phyloP scores from a whole-genome alignment of 495 filamentous ascomycete genomes.

The Parmelia sp. region DNA sequence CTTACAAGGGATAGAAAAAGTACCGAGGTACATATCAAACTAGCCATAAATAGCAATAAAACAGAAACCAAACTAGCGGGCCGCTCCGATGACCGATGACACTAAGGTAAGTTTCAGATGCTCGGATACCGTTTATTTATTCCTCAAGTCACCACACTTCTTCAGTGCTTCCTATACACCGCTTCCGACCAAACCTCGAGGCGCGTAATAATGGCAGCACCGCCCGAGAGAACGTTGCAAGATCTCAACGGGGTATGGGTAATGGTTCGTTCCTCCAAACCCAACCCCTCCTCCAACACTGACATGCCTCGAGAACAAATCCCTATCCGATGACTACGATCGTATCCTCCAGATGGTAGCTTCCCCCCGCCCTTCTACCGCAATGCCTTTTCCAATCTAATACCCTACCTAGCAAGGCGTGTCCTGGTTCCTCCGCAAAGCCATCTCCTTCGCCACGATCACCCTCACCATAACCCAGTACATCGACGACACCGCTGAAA shows the following conservation, averaged over 20 bases:
- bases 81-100: too few relatives aligned
- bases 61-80: too few relatives aligned
- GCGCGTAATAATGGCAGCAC: slow-evolving; percentile 66
- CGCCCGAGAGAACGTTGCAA: slow-evolving; percentile 60
- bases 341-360: slow-evolving; percentile 60
- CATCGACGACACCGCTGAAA: slow-evolving; percentile 32
- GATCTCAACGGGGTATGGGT: slow-evolving; percentile 72
- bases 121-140: too few relatives aligned
- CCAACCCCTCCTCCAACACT: slow-evolving; percentile 6
- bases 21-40: too few relatives aligned
- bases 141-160: too few relatives aligned
- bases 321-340: slow-evolving; percentile 65
- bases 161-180: background rate
- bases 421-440: slow-evolving; percentile 74
- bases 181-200: slow-evolving; percentile 27
- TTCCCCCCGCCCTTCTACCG: slow-evolving; percentile 6
- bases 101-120: too few relatives aligned
- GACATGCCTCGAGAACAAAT: slow-evolving; percentile 58
- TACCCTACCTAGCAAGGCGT: slow-evolving; percentile 59
- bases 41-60: too few relatives aligned
- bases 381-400: slow-evolving; percentile 17
- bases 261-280: slow-evolving; percentile 51
- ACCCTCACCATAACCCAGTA: slow-evolving; percentile 65
- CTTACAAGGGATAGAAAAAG: too few relatives aligned
- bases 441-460: slow-evolving; percentile 63